Conservation (phyloP, 345 rosid species). For the Theobroma cacao region DNA sequence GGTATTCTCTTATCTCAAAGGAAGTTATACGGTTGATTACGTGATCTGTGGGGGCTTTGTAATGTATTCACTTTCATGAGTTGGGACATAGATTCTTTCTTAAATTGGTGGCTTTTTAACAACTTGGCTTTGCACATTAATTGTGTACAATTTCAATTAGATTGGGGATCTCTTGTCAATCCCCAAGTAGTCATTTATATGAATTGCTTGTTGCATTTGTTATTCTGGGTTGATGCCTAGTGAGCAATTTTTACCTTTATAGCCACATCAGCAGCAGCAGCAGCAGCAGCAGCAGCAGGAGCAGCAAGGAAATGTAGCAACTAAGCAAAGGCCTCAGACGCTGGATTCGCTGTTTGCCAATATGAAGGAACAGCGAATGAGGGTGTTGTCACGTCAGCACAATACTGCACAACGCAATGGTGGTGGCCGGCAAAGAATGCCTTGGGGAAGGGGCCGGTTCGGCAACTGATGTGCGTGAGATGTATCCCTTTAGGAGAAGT, state of each 20-base stretch:
- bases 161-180: neutral
- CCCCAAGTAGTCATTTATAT: neutral
- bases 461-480: slow-evolving; percentile 28
- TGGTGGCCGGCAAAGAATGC: slow-evolving; percentile 36
- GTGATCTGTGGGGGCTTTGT: neutral
- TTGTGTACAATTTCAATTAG: neutral
- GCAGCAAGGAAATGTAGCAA: slow-evolving; percentile 32
- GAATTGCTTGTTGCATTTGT: neutral
- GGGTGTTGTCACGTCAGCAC: slow-evolving; percentile 28
- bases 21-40: neutral
- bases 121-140: neutral
- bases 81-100: neutral
- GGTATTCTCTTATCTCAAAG: slow-evolving; percentile 36
- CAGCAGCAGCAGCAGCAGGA: slow-evolving; percentile 27
- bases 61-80: neutral
- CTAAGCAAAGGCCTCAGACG: slow-evolving; percentile 64
- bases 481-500: neutral
- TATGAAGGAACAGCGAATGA: slow-evolving; percentile 81
- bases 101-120: neutral
- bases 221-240: neutral
- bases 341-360: slow-evolving; percentile 80
- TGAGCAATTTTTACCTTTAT: neutral
- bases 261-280: slow-evolving; percentile 24
- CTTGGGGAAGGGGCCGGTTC: slow-evolving; percentile 62
- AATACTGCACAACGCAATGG: slow-evolving; percentile 30